Percentiles rank a stretch among this genome's conserved stretches.
These are phyloP conservation scores for Striga hermonthica DNA, from an alignment of 305 asterid genomes.

Conservation along the genomic window DNA sequence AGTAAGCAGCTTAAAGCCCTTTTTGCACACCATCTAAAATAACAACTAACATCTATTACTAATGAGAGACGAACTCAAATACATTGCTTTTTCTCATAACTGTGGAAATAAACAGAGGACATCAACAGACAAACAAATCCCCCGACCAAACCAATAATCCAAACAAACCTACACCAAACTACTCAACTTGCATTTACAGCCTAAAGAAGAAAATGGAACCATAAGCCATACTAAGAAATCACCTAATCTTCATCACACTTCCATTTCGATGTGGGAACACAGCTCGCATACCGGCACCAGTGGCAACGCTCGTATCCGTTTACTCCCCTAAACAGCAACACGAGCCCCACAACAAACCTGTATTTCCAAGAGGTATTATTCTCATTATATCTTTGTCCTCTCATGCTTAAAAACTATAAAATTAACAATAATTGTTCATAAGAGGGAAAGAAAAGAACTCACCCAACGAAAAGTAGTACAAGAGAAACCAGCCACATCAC, in stretches of 20 bases:
- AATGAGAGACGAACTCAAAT: too few species aligned
- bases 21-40: too few species aligned
- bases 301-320: constrained; percentile 68
- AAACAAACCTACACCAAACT: constrained; percentile 17
- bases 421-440: background rate
- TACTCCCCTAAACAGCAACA: constrained; percentile 68
- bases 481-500: constrained; percentile 56
- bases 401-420: background rate
- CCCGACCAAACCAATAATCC: constrained; percentile 16
- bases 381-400: background rate
- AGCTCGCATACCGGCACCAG: constrained; percentile 73
- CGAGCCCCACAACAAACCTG: constrained; percentile 64
- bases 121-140: background rate
- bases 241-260: constrained; percentile 44
- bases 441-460: constrained; percentile 25
- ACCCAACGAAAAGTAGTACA: constrained; percentile 61
- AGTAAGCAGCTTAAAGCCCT: too few species aligned
- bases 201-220: constrained; percentile 20
- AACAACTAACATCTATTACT: too few species aligned
- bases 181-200: constrained; percentile 22
- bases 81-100: too few species aligned
- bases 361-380: constrained; percentile 1
- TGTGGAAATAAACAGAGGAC: too few species aligned
- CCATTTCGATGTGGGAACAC: constrained; percentile 79
- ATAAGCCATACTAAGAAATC: background rate